Evolutionary conservation across 371 early-diverging fungal species (phyloP), one percentile per base, ranked within the genome.

Genomic region (Mucor mucedo): DNA sequence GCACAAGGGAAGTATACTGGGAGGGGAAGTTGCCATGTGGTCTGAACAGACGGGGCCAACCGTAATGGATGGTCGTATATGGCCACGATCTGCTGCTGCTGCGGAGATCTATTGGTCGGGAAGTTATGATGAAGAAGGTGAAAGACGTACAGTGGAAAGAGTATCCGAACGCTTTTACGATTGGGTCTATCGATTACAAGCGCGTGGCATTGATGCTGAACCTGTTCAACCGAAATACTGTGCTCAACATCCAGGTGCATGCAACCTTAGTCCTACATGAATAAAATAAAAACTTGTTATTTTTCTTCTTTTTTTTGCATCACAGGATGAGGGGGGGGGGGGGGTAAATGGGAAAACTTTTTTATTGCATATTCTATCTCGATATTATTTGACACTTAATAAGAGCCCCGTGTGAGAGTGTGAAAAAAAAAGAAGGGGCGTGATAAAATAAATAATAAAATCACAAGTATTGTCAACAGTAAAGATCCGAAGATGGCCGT

Each of bases 191-290:
- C 87, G 89, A 56, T 68, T 93, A 62, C 78, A 87, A 16, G 66
- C 70, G 38, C 89, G 91, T 66, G 92, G 91, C 33, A 84, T 89
- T 56, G 59, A 44, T 32, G 88, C 91, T 33, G 87, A 84, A 35
- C 90, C 91, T 33, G 66, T 89, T 50, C 89, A 87, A 61, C 92
- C 92, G 8, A 79, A 85, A 61, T 93, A 87, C 83, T 93, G 91
- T 66, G 77, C 84, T 5, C 74, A 79, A 58, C 85, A 90, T 78
- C 90, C 91, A 2, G 83, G 84, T 30, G 66, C 69, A 11, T 91
- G 93, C 75, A 81, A 90, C 53, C 52, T 74, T 11, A 56, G 66
- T 33, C 45, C 54, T 29, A 58, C 35, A 35, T 6, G 35, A 21
- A 21, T 21, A 21, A 21, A 21, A 21, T 21, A 21, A 21, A 21